Conservation (phyloP, 208 protist species). For the Acanthamoeba quina region DNA sequence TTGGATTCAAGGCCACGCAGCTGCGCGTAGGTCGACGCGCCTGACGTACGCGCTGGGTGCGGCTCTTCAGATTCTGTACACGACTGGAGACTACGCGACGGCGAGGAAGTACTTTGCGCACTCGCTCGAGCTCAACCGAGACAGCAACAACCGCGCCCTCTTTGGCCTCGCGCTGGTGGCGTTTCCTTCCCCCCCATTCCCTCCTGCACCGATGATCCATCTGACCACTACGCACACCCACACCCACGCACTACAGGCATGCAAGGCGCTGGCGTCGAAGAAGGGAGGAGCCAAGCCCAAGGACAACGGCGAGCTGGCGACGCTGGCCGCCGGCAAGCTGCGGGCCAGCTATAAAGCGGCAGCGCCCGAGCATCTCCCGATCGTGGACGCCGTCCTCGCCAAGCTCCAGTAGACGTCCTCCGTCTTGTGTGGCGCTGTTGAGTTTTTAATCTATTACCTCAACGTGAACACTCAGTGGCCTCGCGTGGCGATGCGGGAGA, state of each 20-base stretch:
- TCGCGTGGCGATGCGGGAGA: conserved; percentile 26
- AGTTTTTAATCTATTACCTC: background rate
- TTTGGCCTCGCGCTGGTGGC: conserved; percentile 48
- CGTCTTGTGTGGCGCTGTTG: too few relatives aligned
- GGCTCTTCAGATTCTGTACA: conserved; percentile 27
- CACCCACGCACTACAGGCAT: background rate
- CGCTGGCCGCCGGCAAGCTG: conserved; percentile 1
- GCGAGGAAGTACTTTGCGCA: conserved; percentile 69
- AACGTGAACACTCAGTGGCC: background rate
- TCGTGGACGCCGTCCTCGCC: background rate
- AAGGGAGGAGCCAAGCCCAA: conserved; percentile 46
- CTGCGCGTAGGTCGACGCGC: background rate
- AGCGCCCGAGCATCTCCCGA: background rate
- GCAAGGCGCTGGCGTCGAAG: conserved; percentile 46
- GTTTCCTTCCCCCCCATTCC: background rate
- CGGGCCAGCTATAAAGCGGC: background rate
- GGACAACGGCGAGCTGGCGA: conserved; percentile 33
- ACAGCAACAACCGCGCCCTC: conserved; percentile 59
- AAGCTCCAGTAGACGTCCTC: background rate
- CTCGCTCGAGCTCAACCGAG: conserved; percentile 61
- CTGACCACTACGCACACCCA: background rate
- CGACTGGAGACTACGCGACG: conserved; percentile 25
- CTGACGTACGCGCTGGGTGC: background rate
- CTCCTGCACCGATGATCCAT: background rate
- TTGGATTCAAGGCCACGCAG: background rate